Percentiles rank a stretch among this genome's conserved stretches.
phyloP scores from a whole-genome alignment of 768 basidiomycete species.

The Boletales sp. region DNA sequence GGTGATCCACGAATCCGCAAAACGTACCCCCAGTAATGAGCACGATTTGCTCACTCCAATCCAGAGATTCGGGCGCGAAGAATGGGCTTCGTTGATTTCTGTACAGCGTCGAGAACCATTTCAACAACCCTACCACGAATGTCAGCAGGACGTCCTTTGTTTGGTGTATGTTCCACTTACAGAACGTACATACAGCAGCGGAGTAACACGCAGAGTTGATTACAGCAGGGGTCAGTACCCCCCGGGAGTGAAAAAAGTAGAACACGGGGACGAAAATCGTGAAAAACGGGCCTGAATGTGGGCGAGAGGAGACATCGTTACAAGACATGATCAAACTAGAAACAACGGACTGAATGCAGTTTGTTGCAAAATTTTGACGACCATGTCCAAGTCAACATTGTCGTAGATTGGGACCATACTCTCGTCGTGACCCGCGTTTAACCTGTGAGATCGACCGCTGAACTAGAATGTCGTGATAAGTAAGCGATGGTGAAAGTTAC shows the following conservation, averaged over 20 bases:
- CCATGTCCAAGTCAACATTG: slow-evolving; percentile 68
- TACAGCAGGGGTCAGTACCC: slow-evolving; percentile 49
- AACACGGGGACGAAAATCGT: slow-evolving; percentile 76
- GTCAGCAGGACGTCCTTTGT: background rate
- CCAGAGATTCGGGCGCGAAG: slow-evolving; percentile 55
- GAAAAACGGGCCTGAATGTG: slow-evolving; percentile 74
- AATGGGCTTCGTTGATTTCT: slow-evolving; percentile 70
- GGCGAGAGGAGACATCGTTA: background rate
- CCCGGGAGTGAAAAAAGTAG: slow-evolving; percentile 66
- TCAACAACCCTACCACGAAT: slow-evolving; percentile 52
- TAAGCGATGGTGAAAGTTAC: no score
- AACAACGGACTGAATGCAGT: slow-evolving; percentile 73
- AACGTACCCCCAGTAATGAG: slow-evolving; percentile 86
- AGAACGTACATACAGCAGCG: slow-evolving; percentile 56
- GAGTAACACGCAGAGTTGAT: slow-evolving; percentile 53
- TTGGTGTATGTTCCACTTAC: slow-evolving; percentile 43
- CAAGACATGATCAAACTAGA: background rate
- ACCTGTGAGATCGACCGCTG: background rate
- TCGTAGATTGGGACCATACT: slow-evolving; percentile 60
- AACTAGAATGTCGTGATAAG: no score
- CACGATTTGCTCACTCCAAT: slow-evolving; percentile 89
- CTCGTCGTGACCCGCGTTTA: slow-evolving; percentile 9
- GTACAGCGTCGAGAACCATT: slow-evolving; percentile 70
- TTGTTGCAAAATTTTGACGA: slow-evolving; percentile 73
- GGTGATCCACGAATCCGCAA: background rate